These are phyloP conservation scores for barley (Hordeum vulgare) DNA, from an alignment of 176 grass and related monocot genomes.

Conservation along the genomic window MorexV3_pseudomolecules_assembly NC_058520.1:64025742-64026241, in stretches of 20 bases:
- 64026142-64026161: neutral
- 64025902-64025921: neutral
- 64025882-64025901: neutral
- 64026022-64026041: neutral
- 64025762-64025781: neutral
- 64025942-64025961: neutral
- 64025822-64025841: neutral
- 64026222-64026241: conserved; percentile 20
- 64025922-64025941: neutral
- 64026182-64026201: conserved; percentile 45
- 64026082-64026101: neutral
- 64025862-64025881: neutral
- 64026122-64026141: neutral
- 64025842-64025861: neutral
- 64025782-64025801: too few species aligned
- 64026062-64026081: neutral
- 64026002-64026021: neutral
- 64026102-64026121: neutral
- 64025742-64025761: neutral
- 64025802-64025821: neutral
- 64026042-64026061: neutral
- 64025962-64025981: neutral
- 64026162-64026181: neutral
- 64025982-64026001: neutral
- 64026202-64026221: conserved; percentile 27